Conservation (phyloP, 192 early-diverging fungal species). For the Backusella tarrabulga region DNA sequence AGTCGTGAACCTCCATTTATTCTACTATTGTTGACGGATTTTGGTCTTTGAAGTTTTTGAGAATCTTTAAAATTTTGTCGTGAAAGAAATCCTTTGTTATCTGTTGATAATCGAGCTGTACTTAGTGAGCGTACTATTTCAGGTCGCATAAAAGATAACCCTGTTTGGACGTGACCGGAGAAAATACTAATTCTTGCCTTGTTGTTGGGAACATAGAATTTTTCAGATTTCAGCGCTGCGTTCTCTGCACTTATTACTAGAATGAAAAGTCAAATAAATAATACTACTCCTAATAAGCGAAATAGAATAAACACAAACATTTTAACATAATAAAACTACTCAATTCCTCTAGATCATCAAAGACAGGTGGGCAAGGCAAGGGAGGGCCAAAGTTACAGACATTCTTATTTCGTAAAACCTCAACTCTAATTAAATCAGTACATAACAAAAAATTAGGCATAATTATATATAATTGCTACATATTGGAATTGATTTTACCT, state of each 20-base stretch:
- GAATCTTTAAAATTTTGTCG: neutral
- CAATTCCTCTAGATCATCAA: conserved; percentile 37
- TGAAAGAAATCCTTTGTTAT: neutral
- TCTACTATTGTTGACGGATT: neutral
- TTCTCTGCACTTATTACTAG: conserved; percentile 55
- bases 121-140: conserved; percentile 1
- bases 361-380: conserved; percentile 48
- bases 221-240: conserved; percentile 50
- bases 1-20: neutral
- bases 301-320: conserved; percentile 21
- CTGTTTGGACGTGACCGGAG: conserved; percentile 18
- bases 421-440: conserved; percentile 25
- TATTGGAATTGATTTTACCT: conserved; percentile 25
- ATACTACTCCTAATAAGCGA: neutral
- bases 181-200: conserved; percentile 42
- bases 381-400: conserved; percentile 52
- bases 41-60: neutral
- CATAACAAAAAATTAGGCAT: neutral
- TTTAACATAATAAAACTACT: conserved; percentile 37
- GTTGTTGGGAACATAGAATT: conserved; percentile 43
- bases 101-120: neutral
- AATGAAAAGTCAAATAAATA: neutral
- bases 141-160: neutral
- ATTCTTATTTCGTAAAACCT: conserved; percentile 40
- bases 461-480: neutral